Conservation (phyloP, 2,329 filamentous ascomycete species). For the Sclerotinia minor region DNA sequence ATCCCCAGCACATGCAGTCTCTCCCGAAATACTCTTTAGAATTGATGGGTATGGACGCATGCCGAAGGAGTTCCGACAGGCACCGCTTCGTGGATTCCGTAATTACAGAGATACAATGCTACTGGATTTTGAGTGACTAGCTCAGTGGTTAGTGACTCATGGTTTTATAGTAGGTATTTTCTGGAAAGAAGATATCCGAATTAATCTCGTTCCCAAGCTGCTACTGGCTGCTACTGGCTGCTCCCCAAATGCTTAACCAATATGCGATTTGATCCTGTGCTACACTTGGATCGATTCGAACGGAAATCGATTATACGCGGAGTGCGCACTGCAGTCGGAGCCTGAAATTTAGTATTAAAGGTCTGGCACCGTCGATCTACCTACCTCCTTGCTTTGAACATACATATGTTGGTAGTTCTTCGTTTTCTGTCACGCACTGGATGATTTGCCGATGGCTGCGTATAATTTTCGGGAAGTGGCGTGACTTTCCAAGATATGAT, state of each 20-base stretch:
- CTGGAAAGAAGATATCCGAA: conserved; percentile 29
- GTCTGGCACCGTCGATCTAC: conserved; percentile 30
- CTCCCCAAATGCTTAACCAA: conserved; percentile 43
- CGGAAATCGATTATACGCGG: conserved; percentile 32
- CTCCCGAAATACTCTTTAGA: conserved; percentile 27
- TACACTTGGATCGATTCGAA: conserved; percentile 29
- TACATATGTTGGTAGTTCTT: conserved; percentile 38
- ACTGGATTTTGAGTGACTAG: conserved; percentile 32
- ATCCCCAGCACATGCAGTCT: conserved; percentile 33
- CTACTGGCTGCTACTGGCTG: conserved; percentile 39
- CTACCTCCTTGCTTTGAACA: conserved; percentile 31
- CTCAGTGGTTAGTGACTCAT: conserved; percentile 26
- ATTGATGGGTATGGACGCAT: conserved; percentile 32
- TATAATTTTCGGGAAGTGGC: conserved; percentile 43
- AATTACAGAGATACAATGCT: conserved; percentile 31
- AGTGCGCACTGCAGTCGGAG: conserved; percentile 30
- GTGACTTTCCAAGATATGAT: conserved; percentile 45
- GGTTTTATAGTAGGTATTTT: conserved; percentile 34
- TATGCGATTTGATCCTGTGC: conserved; percentile 31
- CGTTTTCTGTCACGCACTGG: conserved; percentile 33
- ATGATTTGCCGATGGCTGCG: conserved; percentile 39
- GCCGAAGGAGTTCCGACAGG: conserved; percentile 28
- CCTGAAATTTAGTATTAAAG: conserved; percentile 35
- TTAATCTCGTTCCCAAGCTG: conserved; percentile 29
- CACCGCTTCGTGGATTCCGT: conserved; percentile 30